Conservation (phyloP, 768 basidiomycete species). For the Pleurotus eryngii region DNA sequence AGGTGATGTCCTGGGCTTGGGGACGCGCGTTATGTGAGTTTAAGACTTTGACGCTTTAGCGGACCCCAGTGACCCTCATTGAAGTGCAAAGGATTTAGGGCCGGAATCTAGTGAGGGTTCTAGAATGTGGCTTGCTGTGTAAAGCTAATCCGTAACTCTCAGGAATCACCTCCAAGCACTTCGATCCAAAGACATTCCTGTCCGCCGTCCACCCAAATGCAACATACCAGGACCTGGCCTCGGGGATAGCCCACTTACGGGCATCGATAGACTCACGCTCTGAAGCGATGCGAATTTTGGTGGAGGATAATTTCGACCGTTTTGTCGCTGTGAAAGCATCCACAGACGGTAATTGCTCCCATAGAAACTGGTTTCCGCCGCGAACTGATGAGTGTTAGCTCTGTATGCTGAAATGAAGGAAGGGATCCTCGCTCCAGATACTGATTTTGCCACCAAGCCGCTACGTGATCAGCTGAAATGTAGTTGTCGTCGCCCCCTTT, state of each 20-base stretch:
- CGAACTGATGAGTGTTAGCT: slow-evolving; percentile 40
- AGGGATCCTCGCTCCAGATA: slow-evolving; percentile 69
- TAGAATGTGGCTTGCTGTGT: slow-evolving; percentile 1
- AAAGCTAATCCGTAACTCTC: slow-evolving; percentile 30
- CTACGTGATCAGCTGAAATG: slow-evolving; percentile 85
- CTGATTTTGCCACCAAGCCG: slow-evolving; percentile 81
- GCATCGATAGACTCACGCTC: slow-evolving; percentile 86
- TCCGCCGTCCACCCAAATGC: slow-evolving; percentile 92
- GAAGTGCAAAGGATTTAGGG: slow-evolving; percentile 65
- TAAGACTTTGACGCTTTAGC: neutral
- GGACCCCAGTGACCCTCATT: slow-evolving; percentile 3
- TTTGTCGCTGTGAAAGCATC: slow-evolving; percentile 97
- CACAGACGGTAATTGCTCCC: slow-evolving; percentile 72
- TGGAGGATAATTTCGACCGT: slow-evolving; percentile 97
- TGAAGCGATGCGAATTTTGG: slow-evolving; percentile 90
- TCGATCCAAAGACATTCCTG: slow-evolving; percentile 93
- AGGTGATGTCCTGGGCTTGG: slow-evolving; percentile 78
- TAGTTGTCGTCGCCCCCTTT: slow-evolving; percentile 27
- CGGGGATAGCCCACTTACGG: slow-evolving; percentile 71
- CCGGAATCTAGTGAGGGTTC: slow-evolving; percentile 68
- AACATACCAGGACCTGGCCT: slow-evolving; percentile 85
- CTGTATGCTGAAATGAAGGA: slow-evolving; percentile 92
- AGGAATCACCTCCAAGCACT: slow-evolving; percentile 88
- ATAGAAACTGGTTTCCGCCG: slow-evolving; percentile 4
- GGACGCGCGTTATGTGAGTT: slow-evolving; percentile 56